These are phyloP conservation scores for Tuber umbilicatum DNA, from an alignment of 495 filamentous ascomycete genomes.

Conservation along the genomic window DNA sequence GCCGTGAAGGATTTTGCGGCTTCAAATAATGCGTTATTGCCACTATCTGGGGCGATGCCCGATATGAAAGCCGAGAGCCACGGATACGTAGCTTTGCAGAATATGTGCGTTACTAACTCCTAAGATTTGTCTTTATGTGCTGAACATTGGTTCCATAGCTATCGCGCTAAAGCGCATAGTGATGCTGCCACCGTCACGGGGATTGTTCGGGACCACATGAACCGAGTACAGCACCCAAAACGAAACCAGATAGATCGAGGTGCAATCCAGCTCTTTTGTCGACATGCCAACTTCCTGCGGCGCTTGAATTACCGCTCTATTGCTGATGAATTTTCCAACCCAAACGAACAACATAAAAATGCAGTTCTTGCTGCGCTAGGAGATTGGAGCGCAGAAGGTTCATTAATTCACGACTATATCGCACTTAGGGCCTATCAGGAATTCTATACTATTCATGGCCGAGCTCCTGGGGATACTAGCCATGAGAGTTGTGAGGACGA, in stretches of 20 bases:
- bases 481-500: slow-evolving; percentile 25
- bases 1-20: slow-evolving; percentile 70
- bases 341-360: slow-evolving; percentile 20
- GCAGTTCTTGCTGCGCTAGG: slow-evolving; percentile 21
- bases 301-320: slow-evolving; percentile 63
- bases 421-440: slow-evolving; percentile 54
- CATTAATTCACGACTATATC: slow-evolving; percentile 55
- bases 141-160: slow-evolving; percentile 42
- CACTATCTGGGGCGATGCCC: slow-evolving; percentile 78
- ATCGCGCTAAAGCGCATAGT: slow-evolving; percentile 77
- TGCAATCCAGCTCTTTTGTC: slow-evolving; percentile 91
- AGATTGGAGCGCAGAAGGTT: slow-evolving; percentile 44
- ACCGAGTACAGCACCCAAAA: slow-evolving; percentile 48
- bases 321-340: slow-evolving; percentile 40
- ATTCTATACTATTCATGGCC: slow-evolving; percentile 26
- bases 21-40: slow-evolving; percentile 51
- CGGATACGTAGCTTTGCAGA: slow-evolving; percentile 87
- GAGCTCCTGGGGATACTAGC: slow-evolving; percentile 24
- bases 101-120: slow-evolving; percentile 47
- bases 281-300: slow-evolving; percentile 88
- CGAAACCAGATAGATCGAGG: slow-evolving; percentile 45
- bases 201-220: slow-evolving; percentile 58
- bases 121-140: background rate
- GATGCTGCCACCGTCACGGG: slow-evolving; percentile 71
- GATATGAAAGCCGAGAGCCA: slow-evolving; percentile 97